Evolutionary conservation across 257 asterid species (phyloP), one percentile per base, ranked within the genome.

Genomic region (Vinca minor): DNA sequence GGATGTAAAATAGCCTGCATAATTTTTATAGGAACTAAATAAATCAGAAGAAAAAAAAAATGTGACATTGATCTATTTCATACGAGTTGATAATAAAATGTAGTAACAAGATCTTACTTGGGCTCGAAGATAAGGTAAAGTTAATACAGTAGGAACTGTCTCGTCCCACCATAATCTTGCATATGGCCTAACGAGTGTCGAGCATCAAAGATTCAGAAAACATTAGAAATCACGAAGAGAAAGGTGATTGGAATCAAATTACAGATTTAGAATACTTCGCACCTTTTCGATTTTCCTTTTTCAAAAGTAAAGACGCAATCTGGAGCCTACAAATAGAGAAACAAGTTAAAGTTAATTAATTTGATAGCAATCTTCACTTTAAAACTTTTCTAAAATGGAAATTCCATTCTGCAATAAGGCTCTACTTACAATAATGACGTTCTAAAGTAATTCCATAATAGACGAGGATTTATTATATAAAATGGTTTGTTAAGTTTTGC

Each of bases 141-240:
- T 91, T 77, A 91, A 80, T 0, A 91, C 65, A 0, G 96, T 88
- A 2, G 96, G 77, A 17, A 88, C 91, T 0, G 92, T 86, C 79
- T 91, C 96, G 36, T 91, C 98, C 98, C 95, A 91, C 98, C 98
- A 91, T 26, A 91, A 34, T 61, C 98, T 83, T 5, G 73, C 93
- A 49, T 73, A 86, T 11, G 96, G 98, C 81, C 71, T 79, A 60
- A 65, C 59, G 52, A 35, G n/a, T 13, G 20, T 20, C 26, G n/a
- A 62, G 35, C 9, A 63, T 11, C 4, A 23, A 59, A 68, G 67
- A 21, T 63, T 55, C 55, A 64, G 42, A 59, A 46, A 8, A 45
- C 44, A 39, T 39, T 21, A 29, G 26, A 56, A 28, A n/a, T 49
- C 13, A 48, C 20, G 41, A 31, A n/a, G n/a, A n/a, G n/a, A n/a